These are phyloP conservation scores for Viola pubescens DNA, from an alignment of 441 rosid species.

Conservation along the genomic window DNA sequence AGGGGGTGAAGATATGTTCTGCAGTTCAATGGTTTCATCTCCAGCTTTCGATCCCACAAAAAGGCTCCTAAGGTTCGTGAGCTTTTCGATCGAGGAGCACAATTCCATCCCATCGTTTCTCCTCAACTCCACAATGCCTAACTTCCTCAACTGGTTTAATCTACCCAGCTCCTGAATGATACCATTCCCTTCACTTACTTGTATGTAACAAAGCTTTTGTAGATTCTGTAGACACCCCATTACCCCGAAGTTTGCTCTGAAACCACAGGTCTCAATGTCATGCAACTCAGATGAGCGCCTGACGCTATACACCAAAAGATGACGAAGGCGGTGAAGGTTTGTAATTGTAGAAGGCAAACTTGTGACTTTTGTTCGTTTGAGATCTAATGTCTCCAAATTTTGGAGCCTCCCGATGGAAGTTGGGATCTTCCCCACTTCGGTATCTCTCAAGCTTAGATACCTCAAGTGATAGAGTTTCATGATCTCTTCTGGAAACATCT, in stretches of 20 bases:
- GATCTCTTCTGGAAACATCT: conserved; percentile 10
- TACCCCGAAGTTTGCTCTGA: not conserved
- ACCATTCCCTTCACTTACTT: not conserved
- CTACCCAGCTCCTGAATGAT: conserved; percentile 8
- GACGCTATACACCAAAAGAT: conserved; percentile 8
- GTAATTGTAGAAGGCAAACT: conserved; percentile 11
- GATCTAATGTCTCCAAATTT: conserved; percentile 17
- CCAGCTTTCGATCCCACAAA: conserved; percentile 1
- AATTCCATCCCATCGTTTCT: conserved; percentile 11
- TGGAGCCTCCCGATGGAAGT: conserved; percentile 13
- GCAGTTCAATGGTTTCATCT: conserved; percentile 12
- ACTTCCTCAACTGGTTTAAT: conserved; percentile 9
- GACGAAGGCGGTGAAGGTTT: conserved; percentile 7
- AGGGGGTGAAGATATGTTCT: conserved; percentile 12
- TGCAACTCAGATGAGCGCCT: not conserved
- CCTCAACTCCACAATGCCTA: conserved; percentile 15
- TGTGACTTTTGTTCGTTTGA: conserved; percentile 11
- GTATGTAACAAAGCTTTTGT: conserved; percentile 11
- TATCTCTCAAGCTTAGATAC: conserved; percentile 14
- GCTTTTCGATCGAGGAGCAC: conserved; percentile 12
- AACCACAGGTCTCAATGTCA: conserved; percentile 8
- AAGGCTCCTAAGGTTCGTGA: conserved; percentile 10
- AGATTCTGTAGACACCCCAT: conserved; percentile 4
- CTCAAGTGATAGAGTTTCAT: conserved; percentile 13
- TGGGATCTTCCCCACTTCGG: conserved; percentile 4